Base-by-base conservation (phyloP, 2,329 filamentous ascomycete genomes). In the Byssochlamys sp. region DNA sequence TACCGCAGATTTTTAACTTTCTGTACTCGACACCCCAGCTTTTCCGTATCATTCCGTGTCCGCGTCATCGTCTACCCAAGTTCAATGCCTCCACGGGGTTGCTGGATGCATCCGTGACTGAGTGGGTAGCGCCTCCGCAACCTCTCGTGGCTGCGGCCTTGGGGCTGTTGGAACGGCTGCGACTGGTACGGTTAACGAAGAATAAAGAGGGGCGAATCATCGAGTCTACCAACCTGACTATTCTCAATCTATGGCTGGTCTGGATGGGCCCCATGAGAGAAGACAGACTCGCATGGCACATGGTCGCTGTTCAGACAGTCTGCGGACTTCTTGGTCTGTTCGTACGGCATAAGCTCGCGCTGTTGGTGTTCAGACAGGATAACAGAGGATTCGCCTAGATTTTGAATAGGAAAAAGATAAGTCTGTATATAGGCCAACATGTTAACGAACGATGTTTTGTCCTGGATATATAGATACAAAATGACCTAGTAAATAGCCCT, bases 1-100 rank as follows among this genome's bases (percentile, higher is more conserved):
- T 96, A 45, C 94, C 94, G 12, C 94, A 99, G 76, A 88, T 95
- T 66, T 91, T 95, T 82, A 99, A 99, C 78, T 97, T 97, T 71
- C 70, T 92, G 63, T 99, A 97, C 78, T 96, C 91, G 45, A 84
- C 83, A 1, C 94, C 94, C 4, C 94, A 99, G 71, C 81, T 99
- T 54, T 96, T 96, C 72, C 87, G 88, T 57, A 69, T 99, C 48
- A 82, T 99, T 54, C 91, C 91, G 14, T 99, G 94, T 71, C 94
- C 94, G 31, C 86, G 94, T 65, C 94, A 99, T 77, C 85, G 94
- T 60, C 80, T 99, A 49, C 94, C 94, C 24, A 85, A 83, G 58
- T 96, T 96, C 81, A 95, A 95, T 73, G 83, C 87, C 55, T 82
- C 88, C 58, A 90, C 89, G 3, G 91, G 91, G 9, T 77, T 96